phyloP scores from a whole-genome alignment of 1,139 yeast genomes.

The Blastobotrys petasosporus region DNA sequence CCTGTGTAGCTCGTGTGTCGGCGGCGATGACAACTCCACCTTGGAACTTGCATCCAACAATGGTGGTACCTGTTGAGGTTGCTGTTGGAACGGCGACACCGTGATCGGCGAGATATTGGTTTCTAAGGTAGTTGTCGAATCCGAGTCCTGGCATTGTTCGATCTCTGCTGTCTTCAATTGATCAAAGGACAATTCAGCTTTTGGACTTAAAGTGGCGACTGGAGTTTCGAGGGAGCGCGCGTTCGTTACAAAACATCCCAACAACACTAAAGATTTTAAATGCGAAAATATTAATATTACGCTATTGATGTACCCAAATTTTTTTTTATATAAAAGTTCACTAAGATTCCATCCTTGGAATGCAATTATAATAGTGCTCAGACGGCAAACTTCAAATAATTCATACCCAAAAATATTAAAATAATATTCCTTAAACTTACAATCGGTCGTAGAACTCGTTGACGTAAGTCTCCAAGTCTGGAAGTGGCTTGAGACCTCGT shows the following conservation, averaged over 20 bases:
- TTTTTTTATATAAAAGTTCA: too few species aligned
- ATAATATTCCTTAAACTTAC: constrained; percentile 41
- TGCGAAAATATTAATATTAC: too few species aligned
- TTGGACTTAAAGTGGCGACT: too few species aligned
- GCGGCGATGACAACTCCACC: constrained; percentile 98
- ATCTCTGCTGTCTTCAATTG: not conserved
- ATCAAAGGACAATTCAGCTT: too few species aligned
- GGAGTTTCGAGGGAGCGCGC: too few species aligned
- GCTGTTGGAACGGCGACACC: constrained; percentile 80
- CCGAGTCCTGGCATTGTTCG: constrained; percentile 75
- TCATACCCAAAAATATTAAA: constrained; percentile 3
- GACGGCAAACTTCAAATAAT: not conserved
- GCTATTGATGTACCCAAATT: too few species aligned
- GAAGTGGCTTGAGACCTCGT: constrained; percentile 96
- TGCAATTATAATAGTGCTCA: too few species aligned
- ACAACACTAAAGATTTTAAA: too few species aligned
- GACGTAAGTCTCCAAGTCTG: constrained; percentile 97
- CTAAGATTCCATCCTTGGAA: too few species aligned
- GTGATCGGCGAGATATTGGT: constrained; percentile 59
- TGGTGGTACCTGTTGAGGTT: constrained; percentile 97
- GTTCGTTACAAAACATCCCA: too few species aligned
- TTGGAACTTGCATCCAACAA: constrained; percentile 88
- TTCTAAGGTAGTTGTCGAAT: constrained; percentile 90
- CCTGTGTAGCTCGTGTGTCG: constrained; percentile 96
- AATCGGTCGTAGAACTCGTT: constrained; percentile 99